Base-by-base conservation (phyloP, 2,329 filamentous ascomycete species). In the Trichoderma brevicompactum region DNA sequence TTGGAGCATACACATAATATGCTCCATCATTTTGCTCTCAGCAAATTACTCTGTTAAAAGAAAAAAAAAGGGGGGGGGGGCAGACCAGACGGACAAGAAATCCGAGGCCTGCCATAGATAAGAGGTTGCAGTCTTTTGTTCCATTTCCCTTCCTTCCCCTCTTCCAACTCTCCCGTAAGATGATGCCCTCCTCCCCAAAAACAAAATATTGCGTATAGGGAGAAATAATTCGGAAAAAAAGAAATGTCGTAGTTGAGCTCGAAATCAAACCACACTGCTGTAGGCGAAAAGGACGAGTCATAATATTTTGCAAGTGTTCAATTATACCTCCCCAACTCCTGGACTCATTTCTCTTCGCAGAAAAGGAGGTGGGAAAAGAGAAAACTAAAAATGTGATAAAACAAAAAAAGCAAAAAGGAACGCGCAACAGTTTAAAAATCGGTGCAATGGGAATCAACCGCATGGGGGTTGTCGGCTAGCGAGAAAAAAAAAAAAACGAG, bases 251-350 rank as follows among this genome's bases (percentile, higher is more conserved):
- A 54, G 19, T 43, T 40, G 49, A 38, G 17, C 49, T 48, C 19
- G n/a, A 23, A 38, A 36, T 53, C 59, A 44, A 62, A 28, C 40
- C 49, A 36, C n/a, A n/a, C 9, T 38, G 59, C 40, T 36, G 49
- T 6, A 15, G 49, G 13, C 40, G 32, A 3, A 36, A 36, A 38
- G 55, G 43, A 59, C 41, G 17, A 28, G 40, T 63, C 49, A 53
- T 54, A 28, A 63, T 54, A 44, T 63, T 53, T 34, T 63, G 59
- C 59, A 52, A 54, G 23, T 43, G 28, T 28, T 61, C 59, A 63
- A 63, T 53, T 63, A 44, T 53, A 53, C 41, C 63, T 53, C 55
- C 63, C 63, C 55, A 60, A 65, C 54, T 65, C 63, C 63, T 59
- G 13, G 17, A 36, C 52, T 50, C 36, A 36, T 63, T 19, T 46